Conservation (phyloP, 352 stramenopile genomes). For the Phytophthora vignae region DNA sequence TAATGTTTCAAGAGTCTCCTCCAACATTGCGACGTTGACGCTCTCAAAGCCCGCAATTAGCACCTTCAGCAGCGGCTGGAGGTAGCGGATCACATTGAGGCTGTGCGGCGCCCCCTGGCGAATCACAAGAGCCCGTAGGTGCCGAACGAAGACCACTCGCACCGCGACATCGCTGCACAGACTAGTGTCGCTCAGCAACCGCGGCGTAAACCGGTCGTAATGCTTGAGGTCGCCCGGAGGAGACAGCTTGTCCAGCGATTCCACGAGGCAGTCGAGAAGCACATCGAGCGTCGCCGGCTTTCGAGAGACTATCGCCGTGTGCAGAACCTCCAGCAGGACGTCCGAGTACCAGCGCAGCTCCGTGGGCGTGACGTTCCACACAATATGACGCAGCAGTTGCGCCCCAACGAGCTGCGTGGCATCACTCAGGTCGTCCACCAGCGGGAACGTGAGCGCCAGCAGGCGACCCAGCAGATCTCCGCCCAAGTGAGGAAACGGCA, state of each 20-base stretch:
- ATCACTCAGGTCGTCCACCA: conserved; percentile 79
- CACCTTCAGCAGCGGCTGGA: conserved; percentile 85
- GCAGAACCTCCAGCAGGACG: conserved; percentile 78
- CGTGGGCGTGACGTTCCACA: conserved; percentile 66
- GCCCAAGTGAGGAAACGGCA: conserved; percentile 66
- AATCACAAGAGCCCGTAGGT: conserved; percentile 53
- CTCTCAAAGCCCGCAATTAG: conserved; percentile 73
- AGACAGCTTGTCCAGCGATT: conserved; percentile 72
- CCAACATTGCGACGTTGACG: conserved; percentile 54
- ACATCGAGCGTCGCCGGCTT: conserved; percentile 63
- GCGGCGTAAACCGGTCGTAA: conserved; percentile 77
- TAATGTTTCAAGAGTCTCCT: conserved; percentile 70
- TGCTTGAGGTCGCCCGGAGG: conserved; percentile 55
- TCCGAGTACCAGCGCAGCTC: conserved; percentile 87
- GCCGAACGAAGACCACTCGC: conserved; percentile 63
- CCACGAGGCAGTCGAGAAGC: conserved; percentile 64
- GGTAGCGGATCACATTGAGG: conserved; percentile 73
- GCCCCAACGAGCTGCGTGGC: conserved; percentile 70
- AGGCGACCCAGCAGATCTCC: conserved; percentile 78
- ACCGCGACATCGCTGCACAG: conserved; percentile 65
- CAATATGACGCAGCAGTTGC: conserved; percentile 67
- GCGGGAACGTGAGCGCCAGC: conserved; percentile 79
- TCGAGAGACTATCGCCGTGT: conserved; percentile 66
- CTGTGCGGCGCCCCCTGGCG: conserved; percentile 73
- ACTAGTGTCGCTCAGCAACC: conserved; percentile 73